These are phyloP conservation scores for Phytopythium cucurbitacearum DNA, from an alignment of 352 stramenopile genomes.

Conservation along the genomic window DNA sequence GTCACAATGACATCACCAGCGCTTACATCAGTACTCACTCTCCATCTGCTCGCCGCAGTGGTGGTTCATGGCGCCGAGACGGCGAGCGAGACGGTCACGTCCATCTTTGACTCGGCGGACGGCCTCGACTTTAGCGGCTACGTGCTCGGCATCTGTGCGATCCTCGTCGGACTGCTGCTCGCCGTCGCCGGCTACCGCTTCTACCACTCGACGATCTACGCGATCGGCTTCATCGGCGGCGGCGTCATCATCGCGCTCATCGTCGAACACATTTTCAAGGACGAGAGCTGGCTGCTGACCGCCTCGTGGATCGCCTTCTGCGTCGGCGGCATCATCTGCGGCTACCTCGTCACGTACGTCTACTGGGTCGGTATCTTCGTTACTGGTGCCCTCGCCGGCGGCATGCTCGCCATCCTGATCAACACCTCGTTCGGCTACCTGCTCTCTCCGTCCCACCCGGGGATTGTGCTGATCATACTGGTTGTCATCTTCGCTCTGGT, in stretches of 20 bases:
- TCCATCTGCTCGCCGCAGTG: slow-evolving; percentile 5
- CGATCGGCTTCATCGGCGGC: slow-evolving; percentile 53
- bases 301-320: slow-evolving; percentile 74
- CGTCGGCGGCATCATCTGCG: slow-evolving; percentile 45
- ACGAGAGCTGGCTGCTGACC: slow-evolving; percentile 45
- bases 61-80: slow-evolving; percentile 9
- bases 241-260: slow-evolving; percentile 42
- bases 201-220: slow-evolving; percentile 55
- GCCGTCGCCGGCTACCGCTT: slow-evolving; percentile 47
- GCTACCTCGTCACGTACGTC: slow-evolving; percentile 43
- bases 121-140: slow-evolving; percentile 30
- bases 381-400: slow-evolving; percentile 46
- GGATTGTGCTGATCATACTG: slow-evolving; percentile 47
- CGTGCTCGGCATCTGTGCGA: slow-evolving; percentile 29
- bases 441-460: slow-evolving; percentile 49
- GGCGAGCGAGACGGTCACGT: slow-evolving; percentile 21
- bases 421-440: slow-evolving; percentile 50
- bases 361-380: slow-evolving; percentile 54
- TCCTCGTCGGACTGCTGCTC: slow-evolving; percentile 44
- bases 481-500: slow-evolving; percentile 39
- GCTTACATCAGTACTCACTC: slow-evolving; percentile 6
- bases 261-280: slow-evolving; percentile 48
- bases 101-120: slow-evolving; percentile 29
- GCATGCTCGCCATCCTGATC: slow-evolving; percentile 51
- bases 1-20: slow-evolving; percentile 1